Conservation (phyloP, 768 basidiomycete genomes). For the Tricholoma bakamatsutake region DNA sequence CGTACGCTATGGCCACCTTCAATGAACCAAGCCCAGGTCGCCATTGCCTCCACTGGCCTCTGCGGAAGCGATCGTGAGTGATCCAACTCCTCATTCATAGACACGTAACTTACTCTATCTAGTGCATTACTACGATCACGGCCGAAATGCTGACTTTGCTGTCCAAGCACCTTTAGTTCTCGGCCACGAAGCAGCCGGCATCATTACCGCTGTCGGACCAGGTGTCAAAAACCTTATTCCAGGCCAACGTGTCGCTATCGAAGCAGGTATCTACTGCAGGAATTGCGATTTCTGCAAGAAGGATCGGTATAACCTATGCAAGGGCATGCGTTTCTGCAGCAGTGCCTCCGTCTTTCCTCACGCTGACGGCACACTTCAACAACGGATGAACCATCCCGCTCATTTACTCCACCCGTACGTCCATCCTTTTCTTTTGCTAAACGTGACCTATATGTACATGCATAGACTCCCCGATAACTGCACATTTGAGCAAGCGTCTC, state of each 20-base stretch:
- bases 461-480: constrained; percentile 68
- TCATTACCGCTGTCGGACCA: constrained; percentile 78
- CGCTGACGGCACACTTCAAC: constrained; percentile 86
- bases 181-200: constrained; percentile 90
- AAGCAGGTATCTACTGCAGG: constrained; percentile 87
- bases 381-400: constrained; percentile 84
- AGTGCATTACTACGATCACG: constrained; percentile 92
- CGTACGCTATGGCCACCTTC: constrained; percentile 69
- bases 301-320: constrained; percentile 92
- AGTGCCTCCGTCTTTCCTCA: constrained; percentile 92
- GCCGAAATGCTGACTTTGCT: constrained; percentile 89
- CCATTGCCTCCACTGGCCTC: constrained; percentile 78
- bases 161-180: constrained; percentile 83
- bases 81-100: background rate
- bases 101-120: constrained; percentile 6
- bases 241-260: constrained; percentile 90
- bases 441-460: constrained; percentile 1
- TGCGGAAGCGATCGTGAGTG: constrained; percentile 80
- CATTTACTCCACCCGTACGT: constrained; percentile 84
- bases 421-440: constrained; percentile 4
- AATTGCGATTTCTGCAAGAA: constrained; percentile 62
- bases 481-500: constrained; percentile 75
- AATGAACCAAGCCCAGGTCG: constrained; percentile 72
- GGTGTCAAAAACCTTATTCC: constrained; percentile 57
- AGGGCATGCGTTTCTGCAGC: constrained; percentile 81